Conservation (phyloP, 805 yeast species). For the Candida cerambycidarum region DNA sequence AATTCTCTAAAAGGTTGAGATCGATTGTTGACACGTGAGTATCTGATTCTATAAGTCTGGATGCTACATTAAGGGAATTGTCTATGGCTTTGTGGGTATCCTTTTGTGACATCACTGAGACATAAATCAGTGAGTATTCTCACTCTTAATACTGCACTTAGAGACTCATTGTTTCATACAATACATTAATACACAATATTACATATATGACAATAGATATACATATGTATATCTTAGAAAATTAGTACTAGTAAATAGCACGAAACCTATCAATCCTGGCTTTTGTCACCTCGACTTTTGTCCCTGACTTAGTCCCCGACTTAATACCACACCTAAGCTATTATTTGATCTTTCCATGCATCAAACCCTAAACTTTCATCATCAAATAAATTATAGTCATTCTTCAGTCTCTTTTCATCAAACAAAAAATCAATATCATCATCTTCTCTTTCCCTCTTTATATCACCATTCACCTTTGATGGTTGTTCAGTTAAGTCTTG, state of each 20-base stretch:
- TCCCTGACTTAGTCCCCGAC: no score
- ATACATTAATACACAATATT: not conserved
- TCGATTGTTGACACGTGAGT: constrained; percentile 44
- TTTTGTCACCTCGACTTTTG: no score
- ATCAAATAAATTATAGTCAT: constrained; percentile 21
- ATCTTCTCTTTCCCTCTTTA: constrained; percentile 25
- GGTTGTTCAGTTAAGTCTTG: constrained; percentile 7
- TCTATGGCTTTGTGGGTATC: constrained; percentile 25
- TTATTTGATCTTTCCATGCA: constrained; percentile 13
- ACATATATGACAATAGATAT: not conserved
- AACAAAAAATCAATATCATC: constrained; percentile 37
- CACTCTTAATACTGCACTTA: no score
- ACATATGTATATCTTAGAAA: no score
- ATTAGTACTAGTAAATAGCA: no score
- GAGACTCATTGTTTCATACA: not conserved
- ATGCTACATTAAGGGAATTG: constrained; percentile 29
- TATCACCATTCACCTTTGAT: constrained; percentile 1
- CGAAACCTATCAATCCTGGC: no score
- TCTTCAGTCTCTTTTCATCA: constrained; percentile 34
- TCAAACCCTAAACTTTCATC: constrained; percentile 13
- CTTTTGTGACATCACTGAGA: constrained; percentile 19
- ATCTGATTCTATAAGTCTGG: constrained; percentile 38
- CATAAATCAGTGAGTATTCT: no score
- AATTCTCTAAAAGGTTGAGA: constrained; percentile 50
- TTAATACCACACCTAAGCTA: not conserved